Evolutionary conservation across 1,284 basidiomycete genomes (phyloP), one percentile per base, ranked within the genome.

Genomic region (Heliocybe sulcata): DNA sequence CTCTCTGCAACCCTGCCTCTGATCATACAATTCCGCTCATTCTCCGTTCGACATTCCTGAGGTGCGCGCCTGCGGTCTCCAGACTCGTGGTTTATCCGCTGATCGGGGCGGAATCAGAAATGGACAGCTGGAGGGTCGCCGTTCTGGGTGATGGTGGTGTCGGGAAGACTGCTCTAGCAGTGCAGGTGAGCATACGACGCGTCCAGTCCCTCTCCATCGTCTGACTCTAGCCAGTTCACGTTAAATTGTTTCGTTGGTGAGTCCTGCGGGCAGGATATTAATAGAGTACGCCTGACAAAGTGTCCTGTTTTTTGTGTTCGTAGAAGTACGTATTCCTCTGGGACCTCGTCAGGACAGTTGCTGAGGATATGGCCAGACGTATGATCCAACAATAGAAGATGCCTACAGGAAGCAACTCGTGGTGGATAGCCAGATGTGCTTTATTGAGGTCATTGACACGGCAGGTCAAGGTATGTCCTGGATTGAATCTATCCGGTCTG

Each of bases 61-160:
- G 47, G 47, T 49, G 22, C 47, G 19, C 9, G 12, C 20, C 22
- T 16, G 3, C 20, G 6, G 47, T 49, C 47, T 49, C 25, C 10
- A 12, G 12, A 23, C 27, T 49, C 14, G 3, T 49, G 27, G 12
- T n/a, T 14, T 11, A 25, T 25, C 22, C 47, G 23, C 23, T 49
- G 47, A 49, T 49, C 38, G 38, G 38, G 8, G 4, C 47, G 27
- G 47, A 16, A 25, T 26, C 47, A 49, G 47, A 77, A 69, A 92
- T 92, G 89, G 89, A 92, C 77, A 86, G 83, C 69, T 94, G 90
- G 88, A 85, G 90, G 77, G 85, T 98, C 65, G 94, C 94, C 61
- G 93, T 98, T 61, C 81, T 98, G 55, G 94, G 94, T 61, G 95
- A 98, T 74, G 95, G 95, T 73, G 95, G 95, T 75, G 95, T 98